A percentile compares a stretch with the other conserved stretches of the same genome.
Conservation (phyloP, 345 rosid species). For the Stellera chamaejasme region DNA sequence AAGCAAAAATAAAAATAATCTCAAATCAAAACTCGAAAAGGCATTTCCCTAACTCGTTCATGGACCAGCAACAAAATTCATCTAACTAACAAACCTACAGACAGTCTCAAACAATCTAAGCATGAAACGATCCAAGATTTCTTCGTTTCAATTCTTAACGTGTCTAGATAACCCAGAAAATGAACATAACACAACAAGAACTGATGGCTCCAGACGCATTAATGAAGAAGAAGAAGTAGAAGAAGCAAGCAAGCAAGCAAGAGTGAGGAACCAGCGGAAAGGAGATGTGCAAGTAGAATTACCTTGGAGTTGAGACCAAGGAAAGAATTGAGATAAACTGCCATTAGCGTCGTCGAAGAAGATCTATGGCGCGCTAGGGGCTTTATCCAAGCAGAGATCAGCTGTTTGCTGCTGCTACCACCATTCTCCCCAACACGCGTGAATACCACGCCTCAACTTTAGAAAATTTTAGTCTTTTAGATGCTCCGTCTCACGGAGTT, state of each 20-base stretch:
- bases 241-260: too few relatives aligned
- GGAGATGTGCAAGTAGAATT: not conserved
- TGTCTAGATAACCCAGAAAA: not conserved
- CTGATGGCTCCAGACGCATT: not conserved
- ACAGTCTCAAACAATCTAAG: too few relatives aligned
- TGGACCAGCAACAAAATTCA: too few relatives aligned
- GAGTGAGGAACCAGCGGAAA: not conserved
- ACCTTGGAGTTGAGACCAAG: slow-evolving; percentile 8
- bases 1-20: too few relatives aligned
- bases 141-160: not conserved
- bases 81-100: too few relatives aligned
- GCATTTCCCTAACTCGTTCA: too few relatives aligned
- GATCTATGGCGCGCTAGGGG: slow-evolving; percentile 7
- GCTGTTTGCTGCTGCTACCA: not conserved
- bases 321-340: slow-evolving; percentile 8
- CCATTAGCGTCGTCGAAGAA: slow-evolving; percentile 8
- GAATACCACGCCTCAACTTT: not conserved
- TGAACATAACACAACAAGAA: not conserved
- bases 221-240: too few relatives aligned
- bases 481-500: too few relatives aligned
- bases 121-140: too few relatives aligned
- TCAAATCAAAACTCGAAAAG: too few relatives aligned
- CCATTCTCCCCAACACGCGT: slow-evolving; percentile 5
- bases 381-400: slow-evolving; percentile 5
- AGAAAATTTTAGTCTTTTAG: not conserved